Conservation (phyloP, 108 stramenopile genomes). For the Skeletonema menzelii region DNA sequence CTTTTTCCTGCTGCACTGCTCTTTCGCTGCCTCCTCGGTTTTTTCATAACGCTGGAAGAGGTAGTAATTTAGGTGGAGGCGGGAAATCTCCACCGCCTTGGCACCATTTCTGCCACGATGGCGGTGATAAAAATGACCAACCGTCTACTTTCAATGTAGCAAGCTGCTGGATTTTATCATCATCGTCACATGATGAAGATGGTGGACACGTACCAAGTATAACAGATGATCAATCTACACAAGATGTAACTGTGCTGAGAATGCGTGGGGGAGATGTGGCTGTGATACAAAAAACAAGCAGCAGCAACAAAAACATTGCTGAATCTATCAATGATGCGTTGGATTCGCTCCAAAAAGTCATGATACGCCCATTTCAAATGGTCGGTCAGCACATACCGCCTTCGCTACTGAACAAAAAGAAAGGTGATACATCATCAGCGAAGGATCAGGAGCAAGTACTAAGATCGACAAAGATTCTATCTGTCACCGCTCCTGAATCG, state of each 20-base stretch:
- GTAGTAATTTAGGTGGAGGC: not conserved
- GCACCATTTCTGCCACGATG: not conserved
- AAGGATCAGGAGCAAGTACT: constrained; percentile 24
- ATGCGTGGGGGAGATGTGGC: constrained; percentile 8
- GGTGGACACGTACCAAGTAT: not conserved
- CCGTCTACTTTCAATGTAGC: constrained; percentile 2
- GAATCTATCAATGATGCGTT: constrained; percentile 11
- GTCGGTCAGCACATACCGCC: not conserved
- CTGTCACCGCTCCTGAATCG: constrained; percentile 57
- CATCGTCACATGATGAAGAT: not conserved
- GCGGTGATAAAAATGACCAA: constrained; percentile 13
- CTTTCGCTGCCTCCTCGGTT: not conserved
- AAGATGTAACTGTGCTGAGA: not conserved
- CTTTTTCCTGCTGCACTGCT: not conserved
- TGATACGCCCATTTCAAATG: constrained; percentile 10
- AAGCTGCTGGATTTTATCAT: not conserved
- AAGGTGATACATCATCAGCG: not conserved
- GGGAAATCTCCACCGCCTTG: not conserved
- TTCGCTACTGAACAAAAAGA: not conserved
- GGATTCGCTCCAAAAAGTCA: constrained; percentile 8
- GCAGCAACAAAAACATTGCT: constrained; percentile 2
- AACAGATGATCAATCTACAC: not conserved
- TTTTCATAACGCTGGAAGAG: not conserved
- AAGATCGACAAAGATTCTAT: constrained; percentile 26
- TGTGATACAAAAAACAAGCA: not conserved